Percentiles rank a stretch among this genome's conserved stretches.
These are phyloP conservation scores for Rhodofomes roseus DNA, from an alignment of 1,284 basidiomycete genomes.

Conservation along the genomic window DNA sequence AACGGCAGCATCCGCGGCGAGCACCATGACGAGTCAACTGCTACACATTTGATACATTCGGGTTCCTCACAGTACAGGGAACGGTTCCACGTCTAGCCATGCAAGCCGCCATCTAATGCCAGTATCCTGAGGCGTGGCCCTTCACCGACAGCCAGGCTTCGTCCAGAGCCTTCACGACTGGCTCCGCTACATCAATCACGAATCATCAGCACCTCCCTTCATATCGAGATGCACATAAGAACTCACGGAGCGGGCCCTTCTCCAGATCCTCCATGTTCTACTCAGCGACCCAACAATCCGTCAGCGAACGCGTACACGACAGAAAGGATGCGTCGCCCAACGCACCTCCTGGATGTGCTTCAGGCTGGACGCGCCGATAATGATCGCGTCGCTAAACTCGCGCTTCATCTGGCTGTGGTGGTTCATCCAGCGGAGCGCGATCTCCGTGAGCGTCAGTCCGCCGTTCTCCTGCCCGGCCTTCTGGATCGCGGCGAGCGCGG, in stretches of 20 bases:
- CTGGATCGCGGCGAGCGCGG: slow-evolving; percentile 37
- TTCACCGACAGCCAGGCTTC: not conserved
- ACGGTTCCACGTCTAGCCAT: too few species aligned
- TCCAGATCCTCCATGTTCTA: slow-evolving; percentile 51
- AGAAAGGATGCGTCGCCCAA: not conserved
- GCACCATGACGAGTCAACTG: too few species aligned
- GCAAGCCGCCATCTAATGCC: too few species aligned
- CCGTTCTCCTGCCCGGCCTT: too few species aligned
- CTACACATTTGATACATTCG: too few species aligned
- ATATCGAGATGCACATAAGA: not conserved
- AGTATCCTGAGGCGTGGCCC: too few species aligned
- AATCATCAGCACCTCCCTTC: not conserved
- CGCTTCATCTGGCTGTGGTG: slow-evolving; percentile 47
- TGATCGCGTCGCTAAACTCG: slow-evolving; percentile 43
- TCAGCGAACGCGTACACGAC: too few species aligned
- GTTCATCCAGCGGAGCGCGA: slow-evolving; percentile 51
- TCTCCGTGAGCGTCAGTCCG: slow-evolving; percentile 47
- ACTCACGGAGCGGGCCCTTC: slow-evolving; percentile 53
- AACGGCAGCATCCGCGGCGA: too few species aligned
- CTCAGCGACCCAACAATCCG: too few species aligned
- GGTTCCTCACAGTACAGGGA: too few species aligned
- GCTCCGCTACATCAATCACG: not conserved
- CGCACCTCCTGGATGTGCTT: slow-evolving; percentile 44
- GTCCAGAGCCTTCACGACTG: not conserved
- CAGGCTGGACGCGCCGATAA: slow-evolving; percentile 51